Evolutionary conservation across 768 basidiomycete genomes (phyloP), one percentile per base, ranked within the genome.

Genomic region (Rhizopogon vulgaris): DNA sequence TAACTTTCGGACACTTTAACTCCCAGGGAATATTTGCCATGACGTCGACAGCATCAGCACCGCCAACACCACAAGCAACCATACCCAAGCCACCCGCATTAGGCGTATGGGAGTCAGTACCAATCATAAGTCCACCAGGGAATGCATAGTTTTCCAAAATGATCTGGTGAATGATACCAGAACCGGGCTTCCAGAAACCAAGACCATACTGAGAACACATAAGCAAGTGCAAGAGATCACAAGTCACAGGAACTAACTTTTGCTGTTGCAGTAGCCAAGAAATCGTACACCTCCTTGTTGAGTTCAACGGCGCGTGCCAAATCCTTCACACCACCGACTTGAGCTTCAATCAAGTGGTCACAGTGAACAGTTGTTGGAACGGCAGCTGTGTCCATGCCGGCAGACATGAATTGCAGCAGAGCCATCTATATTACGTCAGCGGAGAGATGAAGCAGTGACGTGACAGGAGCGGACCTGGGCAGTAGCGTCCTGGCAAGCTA

Each of bases 231-330:
- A 15, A 18, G 22, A 42, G 37, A 43, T 27, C 27, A 45, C 11
- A 32, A 37, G 17, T n/a, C 3, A 28, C 48, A 30, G 15, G 52
- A 25, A 63, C 70, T 24, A 22, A 87, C 89, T 74, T 94, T 95
- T 46, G 94, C 94, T 41, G 93, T 94, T 42, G 88, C 91, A 24
- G 94, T 96, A 38, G 93, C 95, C 74, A 99, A 81, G 77, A 99
- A 99, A 76, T 98, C 94, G 71, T 97, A 98, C 48, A 99, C 96
- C 71, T 99, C 96, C 80, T 84, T 94, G 84, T 99, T 97, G 66
- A 89, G 88, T 56, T 88, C 75, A 65, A 90, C 84, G 49, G 95
- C 94, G 49, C 94, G 87, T 38, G 80, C 90, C 66, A 99, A 78
- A 79, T 98, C 95, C 77, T 92, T 87, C 41, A 79, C 84, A 69